These are phyloP conservation scores for Daldinia concentrica DNA, from an alignment of 495 filamentous ascomycete genomes.

Conservation along the genomic window DNA sequence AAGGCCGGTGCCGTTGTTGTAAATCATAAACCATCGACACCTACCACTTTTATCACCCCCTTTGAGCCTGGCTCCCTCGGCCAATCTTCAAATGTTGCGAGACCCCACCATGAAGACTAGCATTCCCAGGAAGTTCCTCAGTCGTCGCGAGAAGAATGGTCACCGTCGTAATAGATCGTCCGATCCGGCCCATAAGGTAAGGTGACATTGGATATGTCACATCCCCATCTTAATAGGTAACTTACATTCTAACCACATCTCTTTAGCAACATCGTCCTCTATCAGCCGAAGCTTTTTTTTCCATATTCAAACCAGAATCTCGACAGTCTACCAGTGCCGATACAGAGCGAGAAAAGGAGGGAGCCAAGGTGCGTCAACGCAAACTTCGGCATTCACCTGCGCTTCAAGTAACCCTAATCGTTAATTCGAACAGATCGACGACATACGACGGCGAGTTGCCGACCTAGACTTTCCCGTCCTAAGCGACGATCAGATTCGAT, in stretches of 20 bases:
- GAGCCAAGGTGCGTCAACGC: conserved; percentile 49
- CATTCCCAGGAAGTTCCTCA: conserved; percentile 67
- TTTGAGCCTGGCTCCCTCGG: conserved; percentile 17
- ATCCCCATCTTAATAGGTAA: conserved; percentile 23
- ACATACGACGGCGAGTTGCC: conserved; percentile 61
- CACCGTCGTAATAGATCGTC: conserved; percentile 60
- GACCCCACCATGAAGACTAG: conserved; percentile 51
- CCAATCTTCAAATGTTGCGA: conserved; percentile 31
- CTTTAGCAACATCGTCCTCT: conserved; percentile 50
- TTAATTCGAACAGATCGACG: conserved; percentile 60
- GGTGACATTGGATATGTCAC: conserved; percentile 35
- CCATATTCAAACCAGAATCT: conserved; percentile 65
- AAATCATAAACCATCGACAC: conserved; percentile 29
- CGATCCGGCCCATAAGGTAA: conserved; percentile 61
- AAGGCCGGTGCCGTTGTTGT: conserved; percentile 16
- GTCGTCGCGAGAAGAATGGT: conserved; percentile 73
- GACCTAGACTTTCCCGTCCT: conserved; percentile 63
- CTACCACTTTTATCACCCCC: conserved; percentile 19
- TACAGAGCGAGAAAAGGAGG: conserved; percentile 58
- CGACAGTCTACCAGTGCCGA: conserved; percentile 62
- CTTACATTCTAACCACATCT: conserved; percentile 26
- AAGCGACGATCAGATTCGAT: conserved; percentile 70
- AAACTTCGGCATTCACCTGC: neutral
- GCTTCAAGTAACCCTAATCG: conserved; percentile 16
- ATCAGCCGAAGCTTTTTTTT: conserved; percentile 56